Evolutionary conservation across 305 asterid species (phyloP).

Genomic region (Fraxinus dipetala): DNA sequence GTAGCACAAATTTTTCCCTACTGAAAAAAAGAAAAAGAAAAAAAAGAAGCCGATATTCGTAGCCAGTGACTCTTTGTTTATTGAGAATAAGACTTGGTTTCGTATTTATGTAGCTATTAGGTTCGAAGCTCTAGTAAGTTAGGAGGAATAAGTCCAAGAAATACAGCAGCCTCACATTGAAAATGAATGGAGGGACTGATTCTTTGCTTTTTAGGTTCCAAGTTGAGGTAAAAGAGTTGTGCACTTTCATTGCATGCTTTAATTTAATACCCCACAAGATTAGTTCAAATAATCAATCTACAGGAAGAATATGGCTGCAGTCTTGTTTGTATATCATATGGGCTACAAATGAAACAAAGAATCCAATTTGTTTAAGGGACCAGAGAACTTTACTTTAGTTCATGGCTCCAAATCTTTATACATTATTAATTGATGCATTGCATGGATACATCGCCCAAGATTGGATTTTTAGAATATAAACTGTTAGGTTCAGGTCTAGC

Average conservation of each 20-base stretch:
- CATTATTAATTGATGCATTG: background rate
- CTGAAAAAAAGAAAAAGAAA: background rate
- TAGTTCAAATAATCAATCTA: slow-evolving; percentile 1
- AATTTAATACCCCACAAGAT: background rate
- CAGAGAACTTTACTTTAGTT: background rate
- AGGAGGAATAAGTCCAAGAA: slow-evolving; percentile 27
- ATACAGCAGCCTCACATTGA: slow-evolving; percentile 31
- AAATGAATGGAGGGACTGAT: slow-evolving; percentile 30
- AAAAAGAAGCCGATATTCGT: background rate
- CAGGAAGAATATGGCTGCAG: slow-evolving; percentile 25
- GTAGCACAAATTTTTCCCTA: background rate
- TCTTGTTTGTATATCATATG: slow-evolving; percentile 29
- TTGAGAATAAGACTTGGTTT: background rate
- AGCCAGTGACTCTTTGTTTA: background rate
- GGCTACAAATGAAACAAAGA: slow-evolving; percentile 27
- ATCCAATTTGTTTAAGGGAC: background rate
- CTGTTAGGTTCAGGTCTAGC: background rate
- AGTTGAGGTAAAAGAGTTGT: slow-evolving; percentile 19
- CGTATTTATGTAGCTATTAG: background rate
- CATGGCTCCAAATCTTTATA: background rate
- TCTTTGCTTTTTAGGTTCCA: slow-evolving; percentile 35
- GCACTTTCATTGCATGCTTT: slow-evolving; percentile 22
- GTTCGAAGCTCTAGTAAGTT: background rate
- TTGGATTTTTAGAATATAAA: too few species aligned
- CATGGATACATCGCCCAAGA: background rate